A percentile compares a stretch with the other conserved stretches of the same genome.
Evolutionary conservation across 2,329 filamentous ascomycete species (phyloP).

Genomic region (Colletotrichum truncatum): DNA sequence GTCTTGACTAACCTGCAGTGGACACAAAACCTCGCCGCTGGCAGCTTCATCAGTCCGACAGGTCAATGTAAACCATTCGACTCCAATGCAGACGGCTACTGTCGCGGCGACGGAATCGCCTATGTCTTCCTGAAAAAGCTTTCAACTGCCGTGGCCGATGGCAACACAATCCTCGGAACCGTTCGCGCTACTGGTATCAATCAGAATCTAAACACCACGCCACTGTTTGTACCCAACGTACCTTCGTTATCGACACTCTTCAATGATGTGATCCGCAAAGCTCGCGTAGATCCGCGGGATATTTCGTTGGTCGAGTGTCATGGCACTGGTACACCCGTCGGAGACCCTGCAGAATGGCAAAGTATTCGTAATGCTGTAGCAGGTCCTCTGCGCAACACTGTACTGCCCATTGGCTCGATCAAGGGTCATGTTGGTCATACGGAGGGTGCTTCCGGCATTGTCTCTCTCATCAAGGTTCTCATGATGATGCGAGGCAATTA

Average conservation of each 20-base stretch:
- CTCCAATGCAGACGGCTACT: conserved; percentile 54
- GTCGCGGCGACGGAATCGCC: conserved; percentile 56
- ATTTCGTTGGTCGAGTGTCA: conserved; percentile 47
- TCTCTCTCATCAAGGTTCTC: too few species aligned
- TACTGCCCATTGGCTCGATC: too few species aligned
- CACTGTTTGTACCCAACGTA: conserved; percentile 37
- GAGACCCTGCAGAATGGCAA: conserved; percentile 47
- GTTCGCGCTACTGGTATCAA: conserved; percentile 49
- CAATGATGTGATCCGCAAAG: conserved; percentile 53
- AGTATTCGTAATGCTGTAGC: too few species aligned
- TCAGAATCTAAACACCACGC: conserved; percentile 49
- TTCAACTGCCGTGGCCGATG: conserved; percentile 53
- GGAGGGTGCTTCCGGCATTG: too few species aligned
- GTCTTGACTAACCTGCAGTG: conserved; percentile 36
- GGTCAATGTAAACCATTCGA: conserved; percentile 46
- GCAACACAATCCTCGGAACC: conserved; percentile 52
- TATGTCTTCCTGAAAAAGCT: conserved; percentile 57
- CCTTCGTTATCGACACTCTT: conserved; percentile 45
- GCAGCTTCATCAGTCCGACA: conserved; percentile 39
- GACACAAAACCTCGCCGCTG: conserved; percentile 31
- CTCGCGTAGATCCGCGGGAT: not conserved
- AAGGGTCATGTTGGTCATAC: too few species aligned
- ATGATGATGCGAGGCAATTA: too few species aligned
- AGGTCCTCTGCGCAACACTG: too few species aligned
- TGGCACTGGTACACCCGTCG: conserved; percentile 56